Base-by-base conservation (phyloP, 2,329 filamentous ascomycete genomes). In the Aspergillus alliaceus region DNA sequence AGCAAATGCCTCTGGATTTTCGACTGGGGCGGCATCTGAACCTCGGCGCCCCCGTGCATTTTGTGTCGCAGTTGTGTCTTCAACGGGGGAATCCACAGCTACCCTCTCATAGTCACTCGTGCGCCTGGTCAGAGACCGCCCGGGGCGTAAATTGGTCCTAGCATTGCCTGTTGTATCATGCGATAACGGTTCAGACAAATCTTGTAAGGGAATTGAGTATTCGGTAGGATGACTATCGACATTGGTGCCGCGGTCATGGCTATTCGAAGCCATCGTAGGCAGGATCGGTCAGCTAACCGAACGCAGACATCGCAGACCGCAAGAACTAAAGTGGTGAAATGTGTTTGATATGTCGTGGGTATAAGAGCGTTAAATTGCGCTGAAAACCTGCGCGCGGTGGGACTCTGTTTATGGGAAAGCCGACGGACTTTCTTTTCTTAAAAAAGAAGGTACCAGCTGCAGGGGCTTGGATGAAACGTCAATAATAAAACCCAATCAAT, bases 161-260 rank as follows among this genome's bases (percentile, higher is more conserved):
- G 59, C 64, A 51, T 69, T 70, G 51, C 67, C 67, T 58, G 63
- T 64, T 60, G 68, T 62, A 27, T 73, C 63, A 59, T 66, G 64
- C 25, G 69, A 71, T 32, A 72, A 72, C 25, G 72, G 70, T 57
- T 74, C 72, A 12, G 78, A 77, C 34, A 90, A 78, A 65, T 88
- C 84, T 73, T 87, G 87, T 57, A 93, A 79, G 58, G 89, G 89
- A 76, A 95, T 93, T 60, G 88, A 87, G 54, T 76, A 74, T 57
- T 69, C 60, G n/a, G 62, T 60, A 22, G 66, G 60, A 53, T 61
- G 59, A 52, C 63, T 63, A 37, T 71, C 65, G 53, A 64, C 61
- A 57, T 65, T 58, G 62, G 67, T 58, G 59, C 66, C 67, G 63
- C 62, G 63, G 63, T 64, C 66, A 60, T 72, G 69, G 64, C 67